Evolutionary conservation across 176 grass and related monocot genomes (phyloP).

Genomic region (Poa annua): DNA sequence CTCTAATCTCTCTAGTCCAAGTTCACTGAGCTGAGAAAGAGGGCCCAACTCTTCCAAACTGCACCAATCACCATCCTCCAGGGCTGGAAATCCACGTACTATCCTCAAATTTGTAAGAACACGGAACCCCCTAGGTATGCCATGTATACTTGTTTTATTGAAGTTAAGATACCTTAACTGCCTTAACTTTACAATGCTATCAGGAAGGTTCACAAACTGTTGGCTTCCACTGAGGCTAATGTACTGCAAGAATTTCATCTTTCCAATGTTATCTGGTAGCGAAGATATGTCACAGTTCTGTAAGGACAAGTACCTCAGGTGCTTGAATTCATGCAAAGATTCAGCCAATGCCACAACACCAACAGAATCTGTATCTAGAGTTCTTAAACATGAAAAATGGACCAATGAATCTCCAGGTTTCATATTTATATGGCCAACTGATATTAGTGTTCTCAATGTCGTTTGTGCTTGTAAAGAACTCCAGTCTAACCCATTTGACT

Average conservation of each 20-base stretch:
- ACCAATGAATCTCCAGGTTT: not conserved
- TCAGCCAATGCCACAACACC: not conserved
- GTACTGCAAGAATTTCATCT: conserved; percentile 39
- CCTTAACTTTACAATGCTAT: conserved; percentile 6
- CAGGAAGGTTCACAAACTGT: not conserved
- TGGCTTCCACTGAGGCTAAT: not conserved
- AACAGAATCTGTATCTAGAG: not conserved
- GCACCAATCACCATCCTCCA: not conserved
- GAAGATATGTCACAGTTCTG: not conserved
- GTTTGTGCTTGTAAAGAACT: not conserved
- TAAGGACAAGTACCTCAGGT: conserved; percentile 44
- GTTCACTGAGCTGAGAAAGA: not conserved
- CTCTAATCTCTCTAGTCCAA: not conserved
- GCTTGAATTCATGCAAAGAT: conserved; percentile 35
- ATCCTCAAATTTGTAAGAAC: conserved; percentile 14
- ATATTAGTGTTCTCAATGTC: conserved; percentile 36
- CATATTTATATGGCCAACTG: conserved; percentile 29
- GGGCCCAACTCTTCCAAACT: not conserved
- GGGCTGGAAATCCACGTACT: conserved; percentile 18
- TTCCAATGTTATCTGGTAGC: conserved; percentile 4
- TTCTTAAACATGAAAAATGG: not conserved
- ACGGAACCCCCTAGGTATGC: not conserved
- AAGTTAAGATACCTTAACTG: conserved; percentile 23
- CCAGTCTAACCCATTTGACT: not conserved
- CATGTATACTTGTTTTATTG: not conserved